Conservation (phyloP, 345 rosid genomes). For the Diplotaxis tenuifolia region DNA sequence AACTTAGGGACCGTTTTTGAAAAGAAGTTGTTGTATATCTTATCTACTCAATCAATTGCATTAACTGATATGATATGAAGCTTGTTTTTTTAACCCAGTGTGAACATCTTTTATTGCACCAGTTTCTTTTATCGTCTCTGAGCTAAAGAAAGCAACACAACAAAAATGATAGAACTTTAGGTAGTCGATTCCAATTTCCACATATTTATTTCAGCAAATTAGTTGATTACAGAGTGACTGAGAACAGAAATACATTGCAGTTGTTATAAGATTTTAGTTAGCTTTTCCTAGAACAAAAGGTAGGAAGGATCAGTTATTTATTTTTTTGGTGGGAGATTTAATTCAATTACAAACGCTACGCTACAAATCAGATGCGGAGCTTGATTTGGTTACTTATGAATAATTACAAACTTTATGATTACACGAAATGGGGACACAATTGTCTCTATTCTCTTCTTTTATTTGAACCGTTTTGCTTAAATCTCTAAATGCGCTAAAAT, state of each 20-base stretch:
- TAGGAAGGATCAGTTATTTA: neutral
- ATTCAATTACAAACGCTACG: constrained; percentile 2
- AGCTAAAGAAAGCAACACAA: neutral
- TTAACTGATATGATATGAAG: constrained; percentile 22
- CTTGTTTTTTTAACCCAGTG: neutral
- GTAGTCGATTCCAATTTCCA: neutral
- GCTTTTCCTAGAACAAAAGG: neutral
- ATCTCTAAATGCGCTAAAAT: constrained; percentile 1
- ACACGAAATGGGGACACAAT: constrained; percentile 17
- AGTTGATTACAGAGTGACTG: constrained; percentile 11
- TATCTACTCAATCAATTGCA: constrained; percentile 28
- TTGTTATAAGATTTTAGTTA: neutral
- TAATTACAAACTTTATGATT: constrained; percentile 2
- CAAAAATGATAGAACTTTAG: neutral
- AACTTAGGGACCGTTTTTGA: constrained; percentile 33
- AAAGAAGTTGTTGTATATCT: constrained; percentile 25
- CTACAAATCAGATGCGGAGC: neutral
- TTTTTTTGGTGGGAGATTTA: constrained; percentile 24
- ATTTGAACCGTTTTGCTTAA: constrained; percentile 9
- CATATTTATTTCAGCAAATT: constrained; percentile 38
- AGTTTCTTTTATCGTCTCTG: constrained; percentile 10
- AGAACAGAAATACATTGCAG: constrained; percentile 10
- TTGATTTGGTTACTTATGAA: constrained; percentile 5
- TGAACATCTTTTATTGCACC: constrained; percentile 15
- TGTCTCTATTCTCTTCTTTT: constrained; percentile 6